Percentiles rank a stretch among this genome's conserved stretches.
Evolutionary conservation across 192 early-diverging fungal genomes (phyloP).

Genomic region (Lunasporangiospora selenospora): DNA sequence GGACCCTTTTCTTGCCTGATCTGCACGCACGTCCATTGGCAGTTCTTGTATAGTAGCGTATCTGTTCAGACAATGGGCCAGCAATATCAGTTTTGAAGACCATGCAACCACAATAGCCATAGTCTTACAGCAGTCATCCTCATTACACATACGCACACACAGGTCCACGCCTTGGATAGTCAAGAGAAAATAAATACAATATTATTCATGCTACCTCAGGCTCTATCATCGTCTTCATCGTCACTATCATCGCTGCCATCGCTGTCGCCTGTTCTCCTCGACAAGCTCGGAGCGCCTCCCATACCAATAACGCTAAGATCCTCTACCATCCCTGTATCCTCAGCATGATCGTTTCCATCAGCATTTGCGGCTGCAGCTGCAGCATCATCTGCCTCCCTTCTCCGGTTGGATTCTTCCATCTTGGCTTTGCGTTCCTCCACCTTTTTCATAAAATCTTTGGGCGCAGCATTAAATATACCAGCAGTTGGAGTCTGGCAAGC

Average conservation of each 20-base stretch:
- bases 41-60: too few relatives aligned
- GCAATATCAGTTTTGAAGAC: too few relatives aligned
- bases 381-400: constrained; percentile 39
- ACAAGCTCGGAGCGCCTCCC: constrained; percentile 26
- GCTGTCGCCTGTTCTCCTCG: constrained; percentile 3
- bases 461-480: constrained; percentile 81
- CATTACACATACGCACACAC: too few relatives aligned
- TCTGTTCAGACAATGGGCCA: too few relatives aligned
- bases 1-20: too few relatives aligned
- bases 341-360: constrained; percentile 18
- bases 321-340: constrained; percentile 43
- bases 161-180: too few relatives aligned
- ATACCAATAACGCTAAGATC: constrained; percentile 41
- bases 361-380: constrained; percentile 22
- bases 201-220: too few relatives aligned
- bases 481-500: constrained; percentile 84
- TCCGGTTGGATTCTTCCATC: constrained; percentile 43
- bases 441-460: constrained; percentile 72
- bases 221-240: constrained; percentile 36
- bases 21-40: too few relatives aligned
- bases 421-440: constrained; percentile 60
- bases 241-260: constrained; percentile 29
- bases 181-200: too few relatives aligned
- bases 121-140: too few relatives aligned
- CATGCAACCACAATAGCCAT: too few relatives aligned